Base-by-base conservation (phyloP, 73 alveolate species). In the Paramecium primaurelia region DNA sequence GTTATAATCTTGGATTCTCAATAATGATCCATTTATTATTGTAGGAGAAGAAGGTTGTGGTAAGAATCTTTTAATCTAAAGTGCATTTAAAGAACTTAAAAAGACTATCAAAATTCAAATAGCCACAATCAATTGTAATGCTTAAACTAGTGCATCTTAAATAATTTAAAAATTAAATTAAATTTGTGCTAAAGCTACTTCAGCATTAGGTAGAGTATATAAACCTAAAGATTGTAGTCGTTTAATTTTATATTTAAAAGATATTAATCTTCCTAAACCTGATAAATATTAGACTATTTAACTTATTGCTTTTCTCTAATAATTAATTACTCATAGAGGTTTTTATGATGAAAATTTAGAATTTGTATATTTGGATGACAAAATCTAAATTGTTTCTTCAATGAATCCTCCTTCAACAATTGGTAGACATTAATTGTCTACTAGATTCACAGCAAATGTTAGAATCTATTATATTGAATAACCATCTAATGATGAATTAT, bases 31-130 rank as follows among this genome's bases (percentile, higher is more conserved):
- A 0, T 97, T 99, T 86, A 96, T 99, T 40, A 96, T 99, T 40
- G 99, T 98, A 6, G 99, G 99, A 11, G 99, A 99, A 8, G 99
- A 99, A 94, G 99, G 99, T 8, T 96, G 99, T 71, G 99, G 99
- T 28, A 99, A 99, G 95, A 98, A 97, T 94, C 94, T 98, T 25
- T 94, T 99, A 88, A 97, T 99, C 38, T 93, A 97, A 42, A 95
- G 96, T 86, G 97, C 99, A 77, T 96, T 98, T 88, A 94, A 95
- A 60, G 96, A 97, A 86, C 96, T 94, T 32, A 97, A 97, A 51
- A 64, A 88, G 37, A 14, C 42, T 6, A 71, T 71, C 93, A 96
- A 98, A 54, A 96, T 98, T 42, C 94, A 97, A 96, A 97, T 98
- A 47, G 97, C 96, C 8, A 95, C 97, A 36, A 92, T 96, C 58